Evolutionary conservation across 2,329 filamentous ascomycete species (phyloP).

Genomic region (Botrytis medusae): DNA sequence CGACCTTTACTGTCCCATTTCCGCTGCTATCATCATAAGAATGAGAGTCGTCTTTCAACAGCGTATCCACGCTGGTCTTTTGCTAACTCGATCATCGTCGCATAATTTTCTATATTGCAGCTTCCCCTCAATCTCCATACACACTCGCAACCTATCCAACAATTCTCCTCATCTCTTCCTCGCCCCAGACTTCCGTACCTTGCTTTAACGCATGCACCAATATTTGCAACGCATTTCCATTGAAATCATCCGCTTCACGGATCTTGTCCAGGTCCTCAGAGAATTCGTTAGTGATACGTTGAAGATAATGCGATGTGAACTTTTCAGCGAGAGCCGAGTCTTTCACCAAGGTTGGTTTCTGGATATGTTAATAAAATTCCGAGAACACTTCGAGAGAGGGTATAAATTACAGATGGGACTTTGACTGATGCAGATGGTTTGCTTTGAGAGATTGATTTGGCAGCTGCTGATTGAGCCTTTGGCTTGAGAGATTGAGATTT

Average conservation of each 20-base stretch:
- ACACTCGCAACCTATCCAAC: constrained; percentile 19
- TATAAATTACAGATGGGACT: neutral
- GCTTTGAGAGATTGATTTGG: neutral
- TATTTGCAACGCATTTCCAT: constrained; percentile 60
- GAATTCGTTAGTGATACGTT: constrained; percentile 67
- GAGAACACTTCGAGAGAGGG: too few relatives aligned
- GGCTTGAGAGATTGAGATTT: neutral
- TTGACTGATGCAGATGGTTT: neutral
- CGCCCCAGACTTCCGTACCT: constrained; percentile 60
- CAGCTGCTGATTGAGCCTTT: neutral
- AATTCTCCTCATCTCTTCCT: constrained; percentile 49
- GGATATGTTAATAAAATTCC: neutral
- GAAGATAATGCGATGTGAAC: constrained; percentile 58
- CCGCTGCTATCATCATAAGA: neutral
- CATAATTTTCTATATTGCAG: neutral
- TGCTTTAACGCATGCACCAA: constrained; percentile 69
- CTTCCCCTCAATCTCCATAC: constrained; percentile 18
- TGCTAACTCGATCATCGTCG: neutral
- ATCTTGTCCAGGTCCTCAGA: constrained; percentile 73
- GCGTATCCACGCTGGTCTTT: neutral
- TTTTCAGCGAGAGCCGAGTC: constrained; percentile 50
- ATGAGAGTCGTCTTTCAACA: neutral
- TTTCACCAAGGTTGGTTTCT: constrained; percentile 27
- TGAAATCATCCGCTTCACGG: constrained; percentile 69
- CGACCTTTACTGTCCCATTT: neutral